Base-by-base conservation (phyloP, 108 stramenopile species). In the Pseudonitzschia delicatissima region DNA sequence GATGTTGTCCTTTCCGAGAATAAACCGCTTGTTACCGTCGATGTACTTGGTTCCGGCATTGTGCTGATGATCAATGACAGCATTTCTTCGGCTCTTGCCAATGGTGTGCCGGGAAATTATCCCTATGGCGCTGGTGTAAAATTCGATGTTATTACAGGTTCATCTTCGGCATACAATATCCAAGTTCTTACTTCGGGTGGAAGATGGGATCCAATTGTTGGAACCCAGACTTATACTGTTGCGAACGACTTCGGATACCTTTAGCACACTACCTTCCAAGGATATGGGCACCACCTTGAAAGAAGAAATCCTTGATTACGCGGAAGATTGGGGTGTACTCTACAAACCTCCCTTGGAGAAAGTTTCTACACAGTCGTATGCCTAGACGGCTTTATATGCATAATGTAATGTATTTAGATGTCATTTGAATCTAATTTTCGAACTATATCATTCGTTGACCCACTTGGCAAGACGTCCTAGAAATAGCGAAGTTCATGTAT, bases 81-180 rank as follows among this genome's bases (percentile, higher is more conserved):
- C 0, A 13, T 82, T 1, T 78, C 77, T 20, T 26, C 15, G 17
- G 51, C 57, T 17, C 28, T 76, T 17, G 66, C 57, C 7, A 35
- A 35, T 12, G 53, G 32, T 42, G n/a, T 3, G 18, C 4, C 44
- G 3, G 77, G 66, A 35, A 39, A 48, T 11, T 86, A 80, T 53
- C 81, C 85, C 23, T 74, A 71, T 65, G 73, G 70, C 12, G 65
- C 76, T 29, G 81, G 81, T 9, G 48, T 86, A 17, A 76, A 81
- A 5, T 86, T 66, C 45, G 48, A 57, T 23, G 81, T 79, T 35
- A 63, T 82, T 57, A 39, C 42, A 5, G 53, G 51, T 26, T 28
- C 34, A 39, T 11, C 45, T 2, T 70, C 67, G 1, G 42, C 80
- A 5, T 50, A 36, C 57, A 74, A 74, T 45, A 44, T 85, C 5